Conservation (phyloP, 768 basidiomycete genomes). For the Suillus luteus region DNA sequence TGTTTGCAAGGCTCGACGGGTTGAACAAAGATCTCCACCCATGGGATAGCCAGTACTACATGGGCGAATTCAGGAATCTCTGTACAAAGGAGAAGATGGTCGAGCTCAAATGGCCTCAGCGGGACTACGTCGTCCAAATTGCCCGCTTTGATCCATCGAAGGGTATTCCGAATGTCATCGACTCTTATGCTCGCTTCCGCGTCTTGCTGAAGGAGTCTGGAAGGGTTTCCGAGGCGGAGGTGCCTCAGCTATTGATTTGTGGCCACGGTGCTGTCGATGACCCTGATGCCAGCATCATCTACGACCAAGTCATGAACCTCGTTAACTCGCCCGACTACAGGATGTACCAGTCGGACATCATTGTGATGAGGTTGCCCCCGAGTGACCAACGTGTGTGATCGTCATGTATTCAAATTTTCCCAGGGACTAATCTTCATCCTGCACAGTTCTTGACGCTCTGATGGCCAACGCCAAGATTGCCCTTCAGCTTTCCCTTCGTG, state of each 20-base stretch:
- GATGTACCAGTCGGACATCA: constrained; percentile 60
- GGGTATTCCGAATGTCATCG: constrained; percentile 84
- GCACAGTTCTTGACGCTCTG: constrained; percentile 78
- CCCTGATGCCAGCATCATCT: constrained; percentile 92
- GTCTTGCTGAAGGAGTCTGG: constrained; percentile 53
- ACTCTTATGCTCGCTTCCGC: constrained; percentile 86
- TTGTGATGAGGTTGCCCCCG: constrained; percentile 79
- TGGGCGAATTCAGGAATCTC: constrained; percentile 82
- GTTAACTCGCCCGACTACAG: constrained; percentile 54
- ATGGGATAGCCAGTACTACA: constrained; percentile 87
- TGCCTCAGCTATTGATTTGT: constrained; percentile 78
- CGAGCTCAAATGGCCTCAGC: constrained; percentile 74
- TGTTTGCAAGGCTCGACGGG: constrained; percentile 73
- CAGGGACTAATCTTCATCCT: constrained; percentile 11
- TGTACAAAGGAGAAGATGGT: constrained; percentile 81
- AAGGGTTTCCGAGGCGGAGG: constrained; percentile 45
- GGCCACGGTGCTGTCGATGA: constrained; percentile 95
- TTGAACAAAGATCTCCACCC: constrained; percentile 84
- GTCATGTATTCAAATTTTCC: not conserved
- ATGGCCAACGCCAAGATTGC: constrained; percentile 90
- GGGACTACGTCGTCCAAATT: constrained; percentile 88
- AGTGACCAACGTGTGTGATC: constrained; percentile 73
- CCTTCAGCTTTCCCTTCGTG: constrained; percentile 88
- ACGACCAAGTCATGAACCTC: constrained; percentile 72
- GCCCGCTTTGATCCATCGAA: constrained; percentile 93